Conservation (phyloP, 2,329 filamentous ascomycete genomes). For the Dactylellina parvicollis region DNA sequence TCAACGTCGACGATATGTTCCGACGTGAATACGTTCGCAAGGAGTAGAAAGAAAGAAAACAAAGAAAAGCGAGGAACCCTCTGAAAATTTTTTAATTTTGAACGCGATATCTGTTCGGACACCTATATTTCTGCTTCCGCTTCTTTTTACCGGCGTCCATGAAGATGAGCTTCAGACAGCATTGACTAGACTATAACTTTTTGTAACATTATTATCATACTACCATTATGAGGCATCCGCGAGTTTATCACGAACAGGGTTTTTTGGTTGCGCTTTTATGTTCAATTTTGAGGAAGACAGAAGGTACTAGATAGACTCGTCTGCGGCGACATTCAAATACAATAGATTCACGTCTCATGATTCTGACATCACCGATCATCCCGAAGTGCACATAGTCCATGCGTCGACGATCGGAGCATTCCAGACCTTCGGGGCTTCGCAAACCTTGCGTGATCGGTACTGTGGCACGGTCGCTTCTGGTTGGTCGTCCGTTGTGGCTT, state of each 20-base stretch:
- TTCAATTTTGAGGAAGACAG: not conserved
- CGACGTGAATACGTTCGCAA: constrained; percentile 80
- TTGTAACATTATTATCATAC: constrained; percentile 40
- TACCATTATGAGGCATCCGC: constrained; percentile 28
- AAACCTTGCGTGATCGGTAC: not conserved
- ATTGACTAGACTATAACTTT: constrained; percentile 30
- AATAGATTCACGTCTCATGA: constrained; percentile 20
- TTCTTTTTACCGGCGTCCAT: constrained; percentile 32
- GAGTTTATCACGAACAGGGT: constrained; percentile 9
- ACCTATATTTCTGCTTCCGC: constrained; percentile 7
- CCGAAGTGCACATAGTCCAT: too few relatives aligned
- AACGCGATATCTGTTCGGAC: not conserved
- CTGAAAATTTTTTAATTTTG: too few relatives aligned
- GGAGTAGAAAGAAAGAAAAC: constrained; percentile 65
- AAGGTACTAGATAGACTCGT: constrained; percentile 29
- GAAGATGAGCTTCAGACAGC: constrained; percentile 36
- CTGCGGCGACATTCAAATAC: constrained; percentile 12
- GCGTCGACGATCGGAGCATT: constrained; percentile 24
- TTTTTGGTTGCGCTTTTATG: constrained; percentile 10
- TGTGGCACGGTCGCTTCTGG: constrained; percentile 19
- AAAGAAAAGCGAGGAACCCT: not conserved
- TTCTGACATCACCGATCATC: constrained; percentile 38
- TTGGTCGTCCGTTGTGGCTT: not conserved
- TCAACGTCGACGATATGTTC: constrained; percentile 85
- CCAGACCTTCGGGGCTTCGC: constrained; percentile 21